phyloP scores from a whole-genome alignment of 208 protist species.

The Strigomonas galati region DNA sequence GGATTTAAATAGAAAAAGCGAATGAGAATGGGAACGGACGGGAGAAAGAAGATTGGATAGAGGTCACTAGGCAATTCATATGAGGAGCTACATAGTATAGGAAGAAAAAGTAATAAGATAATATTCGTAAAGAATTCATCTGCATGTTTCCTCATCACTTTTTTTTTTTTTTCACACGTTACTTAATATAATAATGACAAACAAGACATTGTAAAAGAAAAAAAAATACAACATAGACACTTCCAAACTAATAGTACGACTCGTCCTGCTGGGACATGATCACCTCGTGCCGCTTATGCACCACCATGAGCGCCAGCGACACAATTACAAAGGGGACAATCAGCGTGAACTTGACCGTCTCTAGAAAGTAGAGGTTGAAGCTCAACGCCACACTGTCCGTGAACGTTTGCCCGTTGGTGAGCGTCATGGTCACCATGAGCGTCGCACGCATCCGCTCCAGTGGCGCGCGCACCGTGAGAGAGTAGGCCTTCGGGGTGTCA shows the following conservation, averaged over 20 bases:
- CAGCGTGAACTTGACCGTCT: slow-evolving; percentile 75
- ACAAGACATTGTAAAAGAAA: not conserved
- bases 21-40: too few relatives aligned
- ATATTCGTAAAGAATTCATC: too few relatives aligned
- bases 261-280: slow-evolving; percentile 10
- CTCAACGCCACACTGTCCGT: slow-evolving; percentile 66
- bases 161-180: too few relatives aligned
- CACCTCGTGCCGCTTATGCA: slow-evolving; percentile 60
- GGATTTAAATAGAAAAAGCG: too few relatives aligned
- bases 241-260: not conserved
- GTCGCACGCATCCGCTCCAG: slow-evolving; percentile 57
- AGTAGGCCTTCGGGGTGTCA: slow-evolving; percentile 36
- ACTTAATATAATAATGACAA: not conserved
- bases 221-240: not conserved
- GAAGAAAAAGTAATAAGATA: too few relatives aligned
- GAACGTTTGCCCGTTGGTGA: slow-evolving; percentile 70
- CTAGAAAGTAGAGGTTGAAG: slow-evolving; percentile 86
- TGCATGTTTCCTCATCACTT: too few relatives aligned
- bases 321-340: slow-evolving; percentile 69
- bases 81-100: too few relatives aligned
- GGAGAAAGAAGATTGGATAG: too few relatives aligned
- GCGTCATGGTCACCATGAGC: slow-evolving; percentile 55
- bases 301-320: slow-evolving; percentile 51
- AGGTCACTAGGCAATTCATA: too few relatives aligned
- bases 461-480: slow-evolving; percentile 52